phyloP scores from a whole-genome alignment of 2,329 filamentous ascomycete genomes.

The Alternaria incomplexa region DNA sequence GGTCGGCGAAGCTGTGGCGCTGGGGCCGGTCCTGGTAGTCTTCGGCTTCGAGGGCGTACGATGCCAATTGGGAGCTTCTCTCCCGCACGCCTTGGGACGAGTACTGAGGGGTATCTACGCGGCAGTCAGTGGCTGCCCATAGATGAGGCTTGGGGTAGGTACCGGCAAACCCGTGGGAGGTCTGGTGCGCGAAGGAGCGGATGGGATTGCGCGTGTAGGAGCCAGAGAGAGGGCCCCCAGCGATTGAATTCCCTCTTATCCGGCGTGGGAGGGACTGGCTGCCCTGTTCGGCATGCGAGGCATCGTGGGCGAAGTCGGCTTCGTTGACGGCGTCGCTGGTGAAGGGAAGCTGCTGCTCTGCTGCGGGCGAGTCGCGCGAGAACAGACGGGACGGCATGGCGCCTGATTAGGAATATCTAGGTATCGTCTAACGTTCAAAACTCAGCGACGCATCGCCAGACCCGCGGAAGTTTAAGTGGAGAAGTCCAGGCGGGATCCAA shows the following conservation, averaged over 20 bases:
- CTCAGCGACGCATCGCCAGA: constrained; percentile 6
- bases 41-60: constrained; percentile 68
- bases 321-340: constrained; percentile 38
- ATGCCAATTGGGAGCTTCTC: constrained; percentile 86
- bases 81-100: constrained; percentile 79
- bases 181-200: constrained; percentile 73
- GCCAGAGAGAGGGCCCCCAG: constrained; percentile 30
- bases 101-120: constrained; percentile 73
- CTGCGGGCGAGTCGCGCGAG: constrained; percentile 22
- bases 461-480: neutral
- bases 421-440: neutral
- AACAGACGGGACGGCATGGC: constrained; percentile 33
- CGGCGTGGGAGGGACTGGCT: constrained; percentile 34
- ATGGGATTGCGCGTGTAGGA: constrained; percentile 63
- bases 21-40: constrained; percentile 37
- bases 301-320: constrained; percentile 33
- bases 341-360: constrained; percentile 41
- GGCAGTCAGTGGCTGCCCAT: constrained; percentile 27
- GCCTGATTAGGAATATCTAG: constrained; percentile 1
- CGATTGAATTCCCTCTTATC: constrained; percentile 33
- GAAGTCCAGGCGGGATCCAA: constrained; percentile 2
- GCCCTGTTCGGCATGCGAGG: constrained; percentile 27
- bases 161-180: constrained; percentile 66
- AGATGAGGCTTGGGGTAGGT: constrained; percentile 23
- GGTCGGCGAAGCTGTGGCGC: constrained; percentile 33